Percentiles rank a stretch among this genome's conserved stretches.
These are phyloP conservation scores for Psilocybe sp. DNA, from an alignment of 768 basidiomycete genomes.

Conservation along the genomic window DNA sequence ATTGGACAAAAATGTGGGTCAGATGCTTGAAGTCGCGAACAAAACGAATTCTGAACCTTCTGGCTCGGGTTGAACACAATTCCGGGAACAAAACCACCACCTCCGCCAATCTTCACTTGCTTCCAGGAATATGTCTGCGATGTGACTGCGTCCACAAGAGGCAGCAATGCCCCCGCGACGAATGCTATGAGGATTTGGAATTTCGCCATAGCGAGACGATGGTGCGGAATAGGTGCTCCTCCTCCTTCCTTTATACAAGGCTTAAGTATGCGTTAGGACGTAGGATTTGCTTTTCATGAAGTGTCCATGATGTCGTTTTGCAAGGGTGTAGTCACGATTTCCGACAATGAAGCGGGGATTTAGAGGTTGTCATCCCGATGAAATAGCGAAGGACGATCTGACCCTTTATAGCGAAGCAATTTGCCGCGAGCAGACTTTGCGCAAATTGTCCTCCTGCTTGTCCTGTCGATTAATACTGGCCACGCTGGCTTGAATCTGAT, in stretches of 20 bases:
- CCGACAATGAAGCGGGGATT: conserved; percentile 15
- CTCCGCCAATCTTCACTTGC: conserved; percentile 55
- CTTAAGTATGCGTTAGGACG: neutral
- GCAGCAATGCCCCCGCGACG: conserved; percentile 19
- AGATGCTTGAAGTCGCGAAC: conserved; percentile 10
- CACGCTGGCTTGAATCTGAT: neutral
- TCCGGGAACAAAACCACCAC: conserved; percentile 50
- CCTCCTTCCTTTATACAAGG: neutral
- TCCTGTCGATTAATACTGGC: neutral
- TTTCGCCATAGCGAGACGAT: conserved; percentile 25
- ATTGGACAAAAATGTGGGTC: neutral
- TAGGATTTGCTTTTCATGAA: neutral
- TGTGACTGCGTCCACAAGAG: conserved; percentile 35
- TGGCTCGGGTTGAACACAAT: conserved; percentile 62
- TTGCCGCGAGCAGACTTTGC: neutral
- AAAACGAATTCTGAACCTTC: conserved; percentile 22
- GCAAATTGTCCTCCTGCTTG: neutral
- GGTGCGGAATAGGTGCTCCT: neutral
- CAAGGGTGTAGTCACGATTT: neutral
- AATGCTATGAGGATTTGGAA: conserved; percentile 30
- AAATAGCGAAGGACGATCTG: conserved; percentile 9
- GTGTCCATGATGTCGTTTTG: neutral
- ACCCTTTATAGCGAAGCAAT: neutral
- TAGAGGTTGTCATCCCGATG: conserved; percentile 8
- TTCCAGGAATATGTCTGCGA: conserved; percentile 58